A percentile compares a stretch with the other conserved stretches of the same genome.
Evolutionary conservation across 2,329 filamentous ascomycete genomes (phyloP).

Genomic region (Fusarium bulbicola): DNA sequence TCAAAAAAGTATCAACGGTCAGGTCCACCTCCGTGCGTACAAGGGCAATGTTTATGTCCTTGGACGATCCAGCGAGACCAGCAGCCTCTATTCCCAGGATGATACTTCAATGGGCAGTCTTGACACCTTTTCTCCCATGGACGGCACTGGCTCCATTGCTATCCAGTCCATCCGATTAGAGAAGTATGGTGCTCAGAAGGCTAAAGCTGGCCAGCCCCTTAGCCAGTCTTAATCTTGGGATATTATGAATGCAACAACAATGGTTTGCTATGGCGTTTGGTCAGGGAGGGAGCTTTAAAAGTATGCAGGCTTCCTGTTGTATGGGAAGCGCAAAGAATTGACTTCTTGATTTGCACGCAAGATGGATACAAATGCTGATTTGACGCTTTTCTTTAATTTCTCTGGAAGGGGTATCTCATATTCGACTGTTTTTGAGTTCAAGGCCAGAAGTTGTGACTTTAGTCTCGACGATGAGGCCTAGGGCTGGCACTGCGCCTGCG

Average conservation of each 20-base stretch:
- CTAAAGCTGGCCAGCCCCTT: conserved; percentile 46
- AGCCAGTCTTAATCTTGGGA: conserved; percentile 17
- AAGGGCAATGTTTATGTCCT: conserved; percentile 63
- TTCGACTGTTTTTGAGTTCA: not conserved
- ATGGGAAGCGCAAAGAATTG: not conserved
- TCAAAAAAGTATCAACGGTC: conserved; percentile 58
- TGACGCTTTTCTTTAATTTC: not conserved
- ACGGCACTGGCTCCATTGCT: conserved; percentile 71
- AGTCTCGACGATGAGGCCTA: conserved; percentile 20
- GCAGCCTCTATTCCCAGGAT: conserved; percentile 62
- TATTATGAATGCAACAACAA: conserved; percentile 14
- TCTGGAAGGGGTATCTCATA: conserved; percentile 23
- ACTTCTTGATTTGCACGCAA: not conserved
- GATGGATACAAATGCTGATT: not conserved
- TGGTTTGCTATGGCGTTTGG: conserved; percentile 23
- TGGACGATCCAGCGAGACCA: conserved; percentile 54
- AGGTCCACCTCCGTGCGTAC: conserved; percentile 49
- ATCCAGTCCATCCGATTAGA: conserved; percentile 51
- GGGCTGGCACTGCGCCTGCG: conserved; percentile 31
- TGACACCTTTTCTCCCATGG: conserved; percentile 73
- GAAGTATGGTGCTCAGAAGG: conserved; percentile 53
- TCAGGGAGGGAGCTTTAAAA: conserved; percentile 9
- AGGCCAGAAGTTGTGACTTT: not conserved
- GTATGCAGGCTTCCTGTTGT: not conserved
- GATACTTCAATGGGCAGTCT: conserved; percentile 63